phyloP scores from a whole-genome alignment of 345 rosid genomes.

The Linum lewisii region DNA sequence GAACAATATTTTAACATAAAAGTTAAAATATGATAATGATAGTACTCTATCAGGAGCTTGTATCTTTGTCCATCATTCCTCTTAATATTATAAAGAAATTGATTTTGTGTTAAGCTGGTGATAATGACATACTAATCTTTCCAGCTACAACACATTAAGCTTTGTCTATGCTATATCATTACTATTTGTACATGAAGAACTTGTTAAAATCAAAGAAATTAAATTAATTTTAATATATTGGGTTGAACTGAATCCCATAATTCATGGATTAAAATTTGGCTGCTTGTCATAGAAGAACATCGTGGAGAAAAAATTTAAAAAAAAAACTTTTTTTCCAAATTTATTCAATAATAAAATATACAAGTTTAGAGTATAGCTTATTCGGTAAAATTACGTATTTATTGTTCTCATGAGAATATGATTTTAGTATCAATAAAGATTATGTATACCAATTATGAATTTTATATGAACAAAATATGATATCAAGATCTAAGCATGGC shows the following conservation, averaged over 20 bases:
- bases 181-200: background rate
- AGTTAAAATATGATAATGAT: background rate
- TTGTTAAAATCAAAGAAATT: background rate
- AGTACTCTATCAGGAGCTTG: no score
- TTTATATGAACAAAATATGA: no score
- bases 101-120: background rate
- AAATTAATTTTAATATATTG: background rate
- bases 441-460: no score
- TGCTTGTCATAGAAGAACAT: background rate
- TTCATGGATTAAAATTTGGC: conserved; percentile 15
- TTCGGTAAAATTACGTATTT: no score
- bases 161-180: background rate
- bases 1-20: no score
- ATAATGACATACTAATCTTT: background rate
- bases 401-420: no score
- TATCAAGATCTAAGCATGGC: no score
- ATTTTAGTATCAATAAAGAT: no score
- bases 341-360: no score
- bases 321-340: no score
- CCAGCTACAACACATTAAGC: background rate
- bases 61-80: background rate
- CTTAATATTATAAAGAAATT: no score
- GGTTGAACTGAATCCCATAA: conserved; percentile 13
- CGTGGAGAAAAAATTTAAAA: background rate
- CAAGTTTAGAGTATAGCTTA: no score